Evolutionary conservation across 495 filamentous ascomycete species (phyloP).

Genomic region (Xanthoparmelia taractica): DNA sequence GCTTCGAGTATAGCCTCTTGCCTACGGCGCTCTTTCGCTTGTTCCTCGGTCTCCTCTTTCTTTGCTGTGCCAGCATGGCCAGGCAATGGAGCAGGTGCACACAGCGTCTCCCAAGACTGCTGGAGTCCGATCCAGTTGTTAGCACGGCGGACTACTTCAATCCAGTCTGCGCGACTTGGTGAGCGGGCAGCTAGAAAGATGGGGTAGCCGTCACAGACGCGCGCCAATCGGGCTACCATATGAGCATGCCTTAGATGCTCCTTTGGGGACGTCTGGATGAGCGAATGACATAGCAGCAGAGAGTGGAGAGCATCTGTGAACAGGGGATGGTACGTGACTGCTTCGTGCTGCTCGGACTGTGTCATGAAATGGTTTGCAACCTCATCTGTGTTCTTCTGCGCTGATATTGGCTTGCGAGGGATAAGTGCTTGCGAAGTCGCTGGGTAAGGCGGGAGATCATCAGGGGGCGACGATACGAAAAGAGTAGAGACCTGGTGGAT

Average conservation of each 20-base stretch:
- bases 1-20: conserved; percentile 59
- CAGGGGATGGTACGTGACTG: conserved; percentile 70
- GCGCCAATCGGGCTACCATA: conserved; percentile 66
- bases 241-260: conserved; percentile 68
- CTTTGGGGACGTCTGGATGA: conserved; percentile 65
- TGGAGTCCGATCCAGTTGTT: conserved; percentile 58
- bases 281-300: conserved; percentile 60
- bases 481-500: conserved; percentile 46
- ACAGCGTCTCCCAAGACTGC: conserved; percentile 61
- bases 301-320: conserved; percentile 68
- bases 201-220: conserved; percentile 70
- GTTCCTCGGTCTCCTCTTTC: conserved; percentile 42
- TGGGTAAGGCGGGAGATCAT: conserved; percentile 51
- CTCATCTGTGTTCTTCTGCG: conserved; percentile 31
- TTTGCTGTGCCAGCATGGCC: conserved; percentile 30
- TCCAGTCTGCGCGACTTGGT: conserved; percentile 69
- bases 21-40: conserved; percentile 48
- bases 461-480: conserved; percentile 48
- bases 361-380: conserved; percentile 26
- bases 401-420: conserved; percentile 10
- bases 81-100: conserved; percentile 57
- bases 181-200: conserved; percentile 67
- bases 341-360: conserved; percentile 44
- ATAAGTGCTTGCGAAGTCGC: conserved; percentile 33
- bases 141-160: conserved; percentile 58